Evolutionary conservation across 2,329 filamentous ascomycete species (phyloP), one percentile per base, ranked within the genome.

Genomic region (Fusarium nanum): DNA sequence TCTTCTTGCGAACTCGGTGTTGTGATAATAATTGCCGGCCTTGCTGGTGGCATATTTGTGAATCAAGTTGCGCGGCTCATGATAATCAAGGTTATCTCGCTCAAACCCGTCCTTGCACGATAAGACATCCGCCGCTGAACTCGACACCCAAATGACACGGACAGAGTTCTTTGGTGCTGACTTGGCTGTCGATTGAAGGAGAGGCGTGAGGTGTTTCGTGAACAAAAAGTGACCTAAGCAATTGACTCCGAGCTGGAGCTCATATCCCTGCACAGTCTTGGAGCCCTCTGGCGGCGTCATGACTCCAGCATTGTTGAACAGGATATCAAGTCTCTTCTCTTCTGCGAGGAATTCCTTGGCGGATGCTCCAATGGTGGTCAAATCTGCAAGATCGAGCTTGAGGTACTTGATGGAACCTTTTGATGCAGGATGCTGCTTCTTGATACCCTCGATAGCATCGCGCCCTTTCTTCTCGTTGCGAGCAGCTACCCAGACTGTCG

Each of bases 401-500:
- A 87, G 74, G 57, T 83, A 84, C 37, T 78, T 78, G 13, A 87
- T 67, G 1, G 71, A 74, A 37, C 84, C 84, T 5, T 75, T 77
- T 3, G 77, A 83, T 34, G 72, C 67, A 1, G 83, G 80, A 16
- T 75, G 62, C 5, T 75, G 67, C 27, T 76, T 57, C 59, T 81
- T 77, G 68, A 88, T 83, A 7, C 76, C 64, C 7, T 77, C 73
- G 47, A 89, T 85, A 41, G 85, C 85, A 1, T 74, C 64, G 5
- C 76, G 75, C 14, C 80, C 85, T 65, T 85, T 85, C n/a, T 80
- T 75, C 34, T 79, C 72, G 6, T 77, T 83, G 30, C 87, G 85
- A 5, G 83, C 82, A 7, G 86, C 86, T 27, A 88, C 75, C 75
- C 88, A 89, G n/a, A 89, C 83, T 3, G 79, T 87, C 37, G 81